A percentile compares a stretch with the other conserved stretches of the same genome.
These are phyloP conservation scores for Pestalotiopsis sp. DNA, from an alignment of 2,329 filamentous ascomycete genomes.

Conservation along the genomic window DNA sequence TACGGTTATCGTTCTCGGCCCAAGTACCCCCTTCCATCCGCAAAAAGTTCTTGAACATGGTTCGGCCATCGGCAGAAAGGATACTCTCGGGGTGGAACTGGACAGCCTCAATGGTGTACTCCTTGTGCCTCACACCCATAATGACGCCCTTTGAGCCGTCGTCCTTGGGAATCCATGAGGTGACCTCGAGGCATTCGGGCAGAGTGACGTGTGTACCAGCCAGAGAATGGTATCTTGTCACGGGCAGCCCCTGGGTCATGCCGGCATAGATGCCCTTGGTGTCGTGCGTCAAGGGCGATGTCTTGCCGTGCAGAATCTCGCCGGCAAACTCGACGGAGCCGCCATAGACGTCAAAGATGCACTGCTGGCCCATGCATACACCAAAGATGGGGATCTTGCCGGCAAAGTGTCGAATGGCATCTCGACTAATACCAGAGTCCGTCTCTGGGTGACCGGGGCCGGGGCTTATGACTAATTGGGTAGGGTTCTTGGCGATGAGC, in stretches of 20 bases:
- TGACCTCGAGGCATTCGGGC: slow-evolving; percentile 83
- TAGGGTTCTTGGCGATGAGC: slow-evolving; percentile 80
- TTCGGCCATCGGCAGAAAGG: slow-evolving; percentile 81
- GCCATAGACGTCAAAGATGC: slow-evolving; percentile 92
- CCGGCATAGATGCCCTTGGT: slow-evolving; percentile 86
- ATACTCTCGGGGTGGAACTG: slow-evolving; percentile 99
- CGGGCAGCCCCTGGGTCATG: slow-evolving; percentile 78
- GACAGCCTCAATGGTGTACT: slow-evolving; percentile 89
- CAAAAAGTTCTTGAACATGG: slow-evolving; percentile 93
- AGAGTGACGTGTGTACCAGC: slow-evolving; percentile 88
- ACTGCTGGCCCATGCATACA: slow-evolving; percentile 99
- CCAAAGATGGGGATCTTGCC: slow-evolving; percentile 95
- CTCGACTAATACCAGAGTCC: slow-evolving; percentile 91
- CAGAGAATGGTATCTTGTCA: slow-evolving; percentile 95
- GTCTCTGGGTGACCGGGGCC: slow-evolving; percentile 90
- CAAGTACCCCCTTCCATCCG: slow-evolving; percentile 88
- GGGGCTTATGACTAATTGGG: slow-evolving; percentile 91
- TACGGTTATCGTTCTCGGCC: slow-evolving; percentile 72
- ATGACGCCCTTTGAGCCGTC: slow-evolving; percentile 85
- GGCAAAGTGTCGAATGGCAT: slow-evolving; percentile 86
- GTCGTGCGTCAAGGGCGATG: slow-evolving; percentile 87
- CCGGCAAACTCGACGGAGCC: slow-evolving; percentile 90
- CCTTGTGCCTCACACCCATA: slow-evolving; percentile 94
- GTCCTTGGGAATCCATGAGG: slow-evolving; percentile 81
- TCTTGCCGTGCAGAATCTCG: slow-evolving; percentile 97